Base-by-base conservation (phyloP, 1,284 basidiomycete genomes). In the Ceratobasidium theobromae region DNA sequence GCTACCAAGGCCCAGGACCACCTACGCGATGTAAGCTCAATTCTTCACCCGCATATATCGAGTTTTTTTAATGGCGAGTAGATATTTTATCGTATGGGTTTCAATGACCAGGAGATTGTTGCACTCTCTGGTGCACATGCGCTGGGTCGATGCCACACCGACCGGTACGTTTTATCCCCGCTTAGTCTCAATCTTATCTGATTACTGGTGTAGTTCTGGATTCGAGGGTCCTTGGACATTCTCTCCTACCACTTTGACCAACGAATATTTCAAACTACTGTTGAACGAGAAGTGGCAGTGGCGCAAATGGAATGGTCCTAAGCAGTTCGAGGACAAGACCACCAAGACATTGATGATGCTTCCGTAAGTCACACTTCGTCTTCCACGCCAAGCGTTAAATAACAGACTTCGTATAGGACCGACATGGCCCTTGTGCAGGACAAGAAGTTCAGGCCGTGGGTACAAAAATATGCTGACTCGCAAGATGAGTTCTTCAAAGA, bases 91-190 rank as follows among this genome's bases (percentile, higher is more conserved):
- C 25, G 38, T 28, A 53, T 66, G 70, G 81, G 82, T 65, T 95
- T 98, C 83, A 93, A 96, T 77, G 96, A 98, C 80, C 93, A 95
- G 77, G 94, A 95, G 78, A 95, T 95, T 65, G 95, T 98, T 66
- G 95, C 95, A 58, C 88, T 99, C 71, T 86, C 86, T 33, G 96
- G 96, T 72, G 95, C 93, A 48, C 96, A 99, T 76, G 94, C 94
- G 69, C 86, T 98, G 53, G 95, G 95, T 46, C 90, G 96, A 75
- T 96, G 94, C 83, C 96, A 98, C 81, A 71, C 78, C 68, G 84
- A 87, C 77, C 82, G 89, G 83, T 84, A 72, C 68, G 78, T 72
- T 12, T n/a, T 21, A 5, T 30, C 11, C 46, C 38, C 33, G 16
- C 46, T 27, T 28, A 25, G 12, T 28, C 11, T 32, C 68, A 25